Conservation (phyloP, 2,329 filamentous ascomycete species). For the Neoascochyta sp. region DNA sequence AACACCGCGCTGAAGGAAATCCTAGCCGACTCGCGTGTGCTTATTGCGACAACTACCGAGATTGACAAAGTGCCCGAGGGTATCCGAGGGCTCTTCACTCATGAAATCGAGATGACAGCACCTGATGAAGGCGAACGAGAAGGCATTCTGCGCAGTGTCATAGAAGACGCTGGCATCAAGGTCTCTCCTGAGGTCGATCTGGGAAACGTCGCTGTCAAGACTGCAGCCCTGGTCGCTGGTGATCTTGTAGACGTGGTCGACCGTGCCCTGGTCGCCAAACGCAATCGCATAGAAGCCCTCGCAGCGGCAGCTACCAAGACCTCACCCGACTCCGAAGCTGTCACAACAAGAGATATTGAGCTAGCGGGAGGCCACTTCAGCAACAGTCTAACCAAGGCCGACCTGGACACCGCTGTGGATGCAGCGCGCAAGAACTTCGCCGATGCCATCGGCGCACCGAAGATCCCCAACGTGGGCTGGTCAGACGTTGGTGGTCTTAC, state of each 20-base stretch:
- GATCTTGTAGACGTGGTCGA: constrained; percentile 94
- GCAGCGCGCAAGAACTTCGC: constrained; percentile 97
- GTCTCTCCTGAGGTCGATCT: constrained; percentile 82
- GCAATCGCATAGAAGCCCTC: constrained; percentile 69
- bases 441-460: constrained; percentile 92
- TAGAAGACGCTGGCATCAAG: constrained; percentile 71
- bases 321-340: constrained; percentile 27
- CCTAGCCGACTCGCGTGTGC: constrained; percentile 70
- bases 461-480: constrained; percentile 97
- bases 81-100: constrained; percentile 85
- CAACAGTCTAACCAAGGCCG: constrained; percentile 71
- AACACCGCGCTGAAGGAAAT: constrained; percentile 80
- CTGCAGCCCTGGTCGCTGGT: constrained; percentile 88
- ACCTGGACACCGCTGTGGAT: constrained; percentile 92
- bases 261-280: constrained; percentile 74
- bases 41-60: constrained; percentile 92
- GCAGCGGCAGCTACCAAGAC: constrained; percentile 49
- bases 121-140: constrained; percentile 91
- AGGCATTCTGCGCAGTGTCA: constrained; percentile 74
- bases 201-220: constrained; percentile 83
- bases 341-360: constrained; percentile 78
- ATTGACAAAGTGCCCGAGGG: constrained; percentile 91
- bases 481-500: constrained; percentile 89
- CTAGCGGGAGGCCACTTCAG: constrained; percentile 79
- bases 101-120: constrained; percentile 89